Conservation (phyloP, 73 alveolate species). For the Durusdinium trenchii region DNA sequence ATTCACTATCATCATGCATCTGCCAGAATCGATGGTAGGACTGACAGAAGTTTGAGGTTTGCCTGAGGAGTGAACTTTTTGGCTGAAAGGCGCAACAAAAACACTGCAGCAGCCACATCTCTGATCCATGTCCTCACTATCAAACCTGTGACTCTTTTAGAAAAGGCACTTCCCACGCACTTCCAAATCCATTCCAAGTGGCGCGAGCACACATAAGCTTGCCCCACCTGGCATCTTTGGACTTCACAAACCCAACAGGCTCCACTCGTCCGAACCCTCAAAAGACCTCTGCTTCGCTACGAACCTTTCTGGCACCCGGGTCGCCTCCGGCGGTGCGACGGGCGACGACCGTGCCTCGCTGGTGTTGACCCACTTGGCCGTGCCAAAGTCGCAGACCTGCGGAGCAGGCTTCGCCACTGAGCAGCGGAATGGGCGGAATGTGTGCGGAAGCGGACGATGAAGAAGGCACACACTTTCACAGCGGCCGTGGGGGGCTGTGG, state of each 20-base stretch:
- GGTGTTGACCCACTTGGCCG: constrained; percentile 89
- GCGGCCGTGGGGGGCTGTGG: too few species aligned
- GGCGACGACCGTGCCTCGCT: constrained; percentile 11
- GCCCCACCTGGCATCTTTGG: constrained; percentile 28
- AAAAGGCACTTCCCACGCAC: too few species aligned
- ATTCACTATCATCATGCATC: too few species aligned
- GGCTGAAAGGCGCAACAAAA: too few species aligned
- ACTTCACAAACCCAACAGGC: background rate
- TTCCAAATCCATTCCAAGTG: background rate
- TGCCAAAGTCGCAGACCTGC: constrained; percentile 88
- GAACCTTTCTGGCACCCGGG: background rate
- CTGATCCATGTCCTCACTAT: background rate
- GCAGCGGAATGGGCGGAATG: too few species aligned
- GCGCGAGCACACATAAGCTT: constrained; percentile 86
- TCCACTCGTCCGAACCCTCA: background rate
- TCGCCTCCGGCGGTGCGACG: background rate
- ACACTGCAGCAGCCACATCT: background rate
- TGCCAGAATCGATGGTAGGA: too few species aligned
- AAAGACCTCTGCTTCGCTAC: background rate
- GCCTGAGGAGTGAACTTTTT: too few species aligned
- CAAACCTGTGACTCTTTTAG: background rate
- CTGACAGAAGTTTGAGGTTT: too few species aligned
- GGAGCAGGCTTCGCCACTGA: too few species aligned
- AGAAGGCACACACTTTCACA: too few species aligned
- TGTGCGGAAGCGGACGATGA: too few species aligned